Conservation (phyloP, 2,329 filamentous ascomycete species). For the Alternaria brassicae region DNA sequence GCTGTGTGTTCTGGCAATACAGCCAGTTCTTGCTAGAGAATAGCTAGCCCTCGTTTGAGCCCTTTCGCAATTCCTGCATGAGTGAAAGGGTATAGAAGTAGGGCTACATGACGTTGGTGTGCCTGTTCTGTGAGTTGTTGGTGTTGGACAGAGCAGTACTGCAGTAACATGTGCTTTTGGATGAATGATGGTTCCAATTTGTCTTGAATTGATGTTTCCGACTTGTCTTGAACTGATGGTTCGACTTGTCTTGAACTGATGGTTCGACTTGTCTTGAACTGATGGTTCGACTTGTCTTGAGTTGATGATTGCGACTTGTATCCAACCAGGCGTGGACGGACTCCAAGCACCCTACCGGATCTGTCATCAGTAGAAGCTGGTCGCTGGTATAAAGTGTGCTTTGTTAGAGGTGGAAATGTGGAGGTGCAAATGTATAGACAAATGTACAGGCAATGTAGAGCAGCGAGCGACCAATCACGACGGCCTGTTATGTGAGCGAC, state of each 20-base stretch:
- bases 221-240: too few relatives aligned
- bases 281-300: too few relatives aligned
- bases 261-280: too few relatives aligned
- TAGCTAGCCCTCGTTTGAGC: constrained; percentile 49
- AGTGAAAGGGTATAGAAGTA: constrained; percentile 44
- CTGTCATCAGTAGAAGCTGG: too few relatives aligned
- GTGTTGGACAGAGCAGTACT: neutral
- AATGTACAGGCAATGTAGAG: neutral
- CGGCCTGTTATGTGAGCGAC: neutral
- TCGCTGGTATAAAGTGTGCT: too few relatives aligned
- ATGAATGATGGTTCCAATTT: neutral
- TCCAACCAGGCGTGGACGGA: too few relatives aligned
- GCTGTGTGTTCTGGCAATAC: constrained; percentile 44
- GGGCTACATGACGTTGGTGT: constrained; percentile 30
- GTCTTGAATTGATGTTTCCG: too few relatives aligned
- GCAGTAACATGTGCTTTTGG: neutral
- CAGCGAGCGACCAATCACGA: neutral
- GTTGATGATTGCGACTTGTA: too few relatives aligned
- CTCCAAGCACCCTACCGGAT: too few relatives aligned
- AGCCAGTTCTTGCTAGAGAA: constrained; percentile 47
- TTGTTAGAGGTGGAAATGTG: too few relatives aligned
- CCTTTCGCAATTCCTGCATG: constrained; percentile 41
- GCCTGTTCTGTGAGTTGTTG: neutral
- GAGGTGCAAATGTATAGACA: too few relatives aligned
- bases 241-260: too few relatives aligned